phyloP scores from a whole-genome alignment of 208 protist species.

The Strigomonas galati region DNA sequence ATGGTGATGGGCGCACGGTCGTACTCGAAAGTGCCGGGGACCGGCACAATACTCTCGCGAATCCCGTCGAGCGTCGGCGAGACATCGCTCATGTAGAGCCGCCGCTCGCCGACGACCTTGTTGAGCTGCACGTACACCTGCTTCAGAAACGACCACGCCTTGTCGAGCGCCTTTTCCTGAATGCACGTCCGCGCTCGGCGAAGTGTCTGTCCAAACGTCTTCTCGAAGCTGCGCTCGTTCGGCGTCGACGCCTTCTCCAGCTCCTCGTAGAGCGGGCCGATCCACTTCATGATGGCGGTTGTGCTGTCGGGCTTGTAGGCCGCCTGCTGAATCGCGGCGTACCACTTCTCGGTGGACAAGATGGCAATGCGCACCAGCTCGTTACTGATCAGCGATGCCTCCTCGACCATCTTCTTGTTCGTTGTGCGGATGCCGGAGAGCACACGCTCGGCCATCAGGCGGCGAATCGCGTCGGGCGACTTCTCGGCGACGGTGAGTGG shows the following conservation, averaged over 20 bases:
- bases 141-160: constrained; percentile 75
- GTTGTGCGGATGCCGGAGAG: constrained; percentile 73
- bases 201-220: constrained; percentile 66
- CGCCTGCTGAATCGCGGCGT: constrained; percentile 95
- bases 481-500: constrained; percentile 97
- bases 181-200: constrained; percentile 53
- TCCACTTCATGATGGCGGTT: constrained; percentile 82
- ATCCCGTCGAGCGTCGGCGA: constrained; percentile 94
- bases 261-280: constrained; percentile 96
- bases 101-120: constrained; percentile 66
- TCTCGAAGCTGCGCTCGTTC: constrained; percentile 94
- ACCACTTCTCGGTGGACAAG: constrained; percentile 95
- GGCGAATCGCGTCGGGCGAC: constrained; percentile 69
- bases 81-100: constrained; percentile 80
- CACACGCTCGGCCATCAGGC: constrained; percentile 77
- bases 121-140: constrained; percentile 83
- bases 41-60: constrained; percentile 94
- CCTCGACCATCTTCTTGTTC: constrained; percentile 82
- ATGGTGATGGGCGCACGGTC: constrained; percentile 93
- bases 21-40: constrained; percentile 96
- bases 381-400: constrained; percentile 96
- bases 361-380: constrained; percentile 99
- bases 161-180: constrained; percentile 46
- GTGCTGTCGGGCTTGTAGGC: constrained; percentile 94
- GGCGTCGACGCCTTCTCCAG: constrained; percentile 90